Conservation (phyloP, 176 grass and related monocot genomes). For the Musa itinerans region DNA sequence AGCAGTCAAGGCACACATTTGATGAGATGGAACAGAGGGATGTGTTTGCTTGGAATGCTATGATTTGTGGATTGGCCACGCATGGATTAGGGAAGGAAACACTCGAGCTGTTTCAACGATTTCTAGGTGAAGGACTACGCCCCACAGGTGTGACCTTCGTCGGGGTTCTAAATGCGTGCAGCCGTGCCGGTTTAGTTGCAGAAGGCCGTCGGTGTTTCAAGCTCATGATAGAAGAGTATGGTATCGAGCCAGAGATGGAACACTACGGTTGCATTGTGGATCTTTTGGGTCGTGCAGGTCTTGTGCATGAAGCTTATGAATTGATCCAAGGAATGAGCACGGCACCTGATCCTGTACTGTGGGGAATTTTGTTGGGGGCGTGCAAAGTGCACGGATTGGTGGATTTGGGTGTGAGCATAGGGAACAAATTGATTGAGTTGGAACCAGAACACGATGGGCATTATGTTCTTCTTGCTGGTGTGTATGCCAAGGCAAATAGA, state of each 20-base stretch:
- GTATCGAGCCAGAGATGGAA: slow-evolving; percentile 53
- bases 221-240: slow-evolving; percentile 46
- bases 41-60: slow-evolving; percentile 59
- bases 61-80: slow-evolving; percentile 54
- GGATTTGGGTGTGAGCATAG: slow-evolving; percentile 41
- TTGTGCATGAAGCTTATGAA: slow-evolving; percentile 46
- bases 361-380: slow-evolving; percentile 47
- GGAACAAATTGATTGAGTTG: slow-evolving; percentile 50
- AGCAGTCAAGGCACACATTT: slow-evolving; percentile 32
- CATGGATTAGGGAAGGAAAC: slow-evolving; percentile 45
- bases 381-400: slow-evolving; percentile 59
- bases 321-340: slow-evolving; percentile 55
- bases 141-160: slow-evolving; percentile 58
- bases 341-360: slow-evolving; percentile 50
- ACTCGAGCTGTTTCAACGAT: slow-evolving; percentile 40
- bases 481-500: slow-evolving; percentile 57
- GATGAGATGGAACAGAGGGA: slow-evolving; percentile 33
- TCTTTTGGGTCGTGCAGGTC: slow-evolving; percentile 49
- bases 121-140: slow-evolving; percentile 32
- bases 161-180: slow-evolving; percentile 62
- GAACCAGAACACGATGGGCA: slow-evolving; percentile 56
- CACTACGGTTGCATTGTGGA: slow-evolving; percentile 68
- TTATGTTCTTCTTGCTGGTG: slow-evolving; percentile 55
- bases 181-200: slow-evolving; percentile 44
- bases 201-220: slow-evolving; percentile 40